Conservation (phyloP, 345 rosid genomes). For the Aethionema arabicum region DNA sequence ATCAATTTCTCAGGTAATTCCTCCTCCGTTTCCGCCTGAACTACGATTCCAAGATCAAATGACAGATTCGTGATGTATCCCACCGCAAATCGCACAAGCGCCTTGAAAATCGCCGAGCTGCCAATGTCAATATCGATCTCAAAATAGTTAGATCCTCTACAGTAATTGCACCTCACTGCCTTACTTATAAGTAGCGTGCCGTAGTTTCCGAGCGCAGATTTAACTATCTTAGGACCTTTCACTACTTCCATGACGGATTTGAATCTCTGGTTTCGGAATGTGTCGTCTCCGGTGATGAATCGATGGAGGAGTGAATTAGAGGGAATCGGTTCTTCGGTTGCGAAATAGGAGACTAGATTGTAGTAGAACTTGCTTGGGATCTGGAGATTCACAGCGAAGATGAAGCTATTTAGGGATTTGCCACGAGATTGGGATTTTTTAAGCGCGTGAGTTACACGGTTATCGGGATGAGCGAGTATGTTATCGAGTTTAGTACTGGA, state of each 20-base stretch:
- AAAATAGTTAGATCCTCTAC: conserved; percentile 57
- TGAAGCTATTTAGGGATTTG: conserved; percentile 48
- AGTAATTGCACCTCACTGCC: conserved; percentile 61
- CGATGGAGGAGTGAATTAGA: conserved; percentile 51
- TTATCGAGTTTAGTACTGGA: conserved; percentile 55
- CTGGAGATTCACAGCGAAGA: conserved; percentile 69
- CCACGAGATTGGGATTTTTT: conserved; percentile 51
- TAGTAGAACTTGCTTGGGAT: conserved; percentile 69
- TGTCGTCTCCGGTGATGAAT: conserved; percentile 56
- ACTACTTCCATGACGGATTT: conserved; percentile 71
- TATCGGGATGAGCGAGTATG: conserved; percentile 61
- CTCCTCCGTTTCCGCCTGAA: conserved; percentile 62
- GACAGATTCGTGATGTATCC: conserved; percentile 61
- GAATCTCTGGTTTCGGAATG: conserved; percentile 68
- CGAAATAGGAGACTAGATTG: conserved; percentile 74
- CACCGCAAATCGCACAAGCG: conserved; percentile 63
- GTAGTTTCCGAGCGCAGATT: conserved; percentile 61
- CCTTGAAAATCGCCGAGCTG: conserved; percentile 57
- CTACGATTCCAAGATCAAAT: conserved; percentile 69
- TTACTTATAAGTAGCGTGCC: conserved; percentile 67
- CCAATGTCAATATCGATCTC: conserved; percentile 70
- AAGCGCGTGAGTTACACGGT: conserved; percentile 57
- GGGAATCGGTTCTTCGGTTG: conserved; percentile 56
- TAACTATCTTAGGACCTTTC: conserved; percentile 77
- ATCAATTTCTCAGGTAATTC: conserved; percentile 72